These are phyloP conservation scores for Pseudopyrenochaeta lycopersici DNA, from an alignment of 2,329 filamentous ascomycete genomes.

Conservation along the genomic window DNA sequence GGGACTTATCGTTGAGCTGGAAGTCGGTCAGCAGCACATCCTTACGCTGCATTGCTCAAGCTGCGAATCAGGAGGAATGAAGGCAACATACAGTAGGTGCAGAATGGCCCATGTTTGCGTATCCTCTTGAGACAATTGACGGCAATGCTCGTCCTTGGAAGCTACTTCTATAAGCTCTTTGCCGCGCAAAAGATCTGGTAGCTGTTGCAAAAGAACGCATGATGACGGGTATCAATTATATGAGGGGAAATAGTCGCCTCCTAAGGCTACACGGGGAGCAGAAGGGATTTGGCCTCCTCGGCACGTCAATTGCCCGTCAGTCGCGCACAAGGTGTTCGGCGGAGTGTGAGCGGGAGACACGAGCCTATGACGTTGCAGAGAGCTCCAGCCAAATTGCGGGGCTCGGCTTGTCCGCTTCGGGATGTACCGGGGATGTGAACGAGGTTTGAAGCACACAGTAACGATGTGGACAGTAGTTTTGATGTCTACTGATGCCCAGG, in stretches of 20 bases:
- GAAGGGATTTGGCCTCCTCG: neutral
- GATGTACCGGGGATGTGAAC: too few species aligned
- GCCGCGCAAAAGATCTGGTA: conserved; percentile 41
- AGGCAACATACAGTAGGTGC: conserved; percentile 48
- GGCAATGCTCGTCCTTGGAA: conserved; percentile 46
- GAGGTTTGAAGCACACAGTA: too few species aligned
- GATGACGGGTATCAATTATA: conserved; percentile 8
- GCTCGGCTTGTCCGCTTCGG: neutral
- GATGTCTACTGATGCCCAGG: too few species aligned
- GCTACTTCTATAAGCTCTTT: conserved; percentile 38
- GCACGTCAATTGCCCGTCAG: conserved; percentile 17
- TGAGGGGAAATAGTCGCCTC: neutral
- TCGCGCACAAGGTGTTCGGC: conserved; percentile 8
- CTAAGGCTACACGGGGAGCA: conserved; percentile 3
- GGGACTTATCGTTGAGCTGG: conserved; percentile 60
- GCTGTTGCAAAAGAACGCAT: conserved; percentile 47
- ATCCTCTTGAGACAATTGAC: conserved; percentile 48
- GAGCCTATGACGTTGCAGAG: conserved; percentile 9
- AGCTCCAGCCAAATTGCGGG: conserved; percentile 22
- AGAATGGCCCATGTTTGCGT: conserved; percentile 54
- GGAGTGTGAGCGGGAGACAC: neutral
- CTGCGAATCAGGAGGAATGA: neutral
- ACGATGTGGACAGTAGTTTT: too few species aligned
- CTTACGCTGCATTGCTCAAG: neutral
- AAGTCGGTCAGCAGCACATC: conserved; percentile 16